phyloP scores from a whole-genome alignment of 1,139 yeast genomes.

The Kodamaea arcana region DNA sequence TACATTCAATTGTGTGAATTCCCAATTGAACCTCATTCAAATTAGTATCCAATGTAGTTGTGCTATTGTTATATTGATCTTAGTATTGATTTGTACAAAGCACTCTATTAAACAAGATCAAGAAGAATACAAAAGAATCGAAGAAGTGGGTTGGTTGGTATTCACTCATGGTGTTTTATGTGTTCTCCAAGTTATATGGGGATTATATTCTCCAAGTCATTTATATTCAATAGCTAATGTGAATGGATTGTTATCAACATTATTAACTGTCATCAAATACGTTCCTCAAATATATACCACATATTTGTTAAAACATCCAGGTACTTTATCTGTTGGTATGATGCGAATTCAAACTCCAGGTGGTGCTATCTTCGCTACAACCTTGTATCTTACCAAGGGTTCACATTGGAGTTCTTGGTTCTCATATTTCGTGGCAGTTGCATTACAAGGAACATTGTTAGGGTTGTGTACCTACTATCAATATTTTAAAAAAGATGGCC shows the following conservation, averaged over 20 bases:
- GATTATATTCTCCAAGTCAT: slow-evolving; percentile 18
- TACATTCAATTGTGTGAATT: slow-evolving; percentile 60
- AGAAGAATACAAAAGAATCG: slow-evolving; percentile 41
- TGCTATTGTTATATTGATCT: slow-evolving; percentile 55
- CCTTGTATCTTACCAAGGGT: slow-evolving; percentile 67
- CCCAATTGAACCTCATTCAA: slow-evolving; percentile 67
- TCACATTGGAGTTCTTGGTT: slow-evolving; percentile 88
- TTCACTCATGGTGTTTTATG: slow-evolving; percentile 33
- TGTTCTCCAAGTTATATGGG: slow-evolving; percentile 29
- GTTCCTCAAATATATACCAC: slow-evolving; percentile 80
- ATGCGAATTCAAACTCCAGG: slow-evolving; percentile 91
- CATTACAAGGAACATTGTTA: slow-evolving; percentile 55
- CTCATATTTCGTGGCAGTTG: slow-evolving; percentile 71
- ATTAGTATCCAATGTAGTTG: slow-evolving; percentile 65
- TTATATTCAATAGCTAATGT: slow-evolving; percentile 47
- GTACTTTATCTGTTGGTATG: slow-evolving; percentile 75
- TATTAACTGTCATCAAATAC: slow-evolving; percentile 66
- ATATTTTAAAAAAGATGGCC: slow-evolving; percentile 26
- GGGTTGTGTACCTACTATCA: slow-evolving; percentile 48
- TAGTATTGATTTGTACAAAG: slow-evolving; percentile 48
- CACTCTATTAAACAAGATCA: slow-evolving; percentile 45
- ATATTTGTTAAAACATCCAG: slow-evolving; percentile 65
- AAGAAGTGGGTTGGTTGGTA: slow-evolving; percentile 38
- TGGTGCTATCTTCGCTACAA: slow-evolving; percentile 72
- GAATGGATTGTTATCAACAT: slow-evolving; percentile 61